phyloP scores from a whole-genome alignment of 2,329 filamentous ascomycete genomes.

The Aspergillus glaucus region DNA sequence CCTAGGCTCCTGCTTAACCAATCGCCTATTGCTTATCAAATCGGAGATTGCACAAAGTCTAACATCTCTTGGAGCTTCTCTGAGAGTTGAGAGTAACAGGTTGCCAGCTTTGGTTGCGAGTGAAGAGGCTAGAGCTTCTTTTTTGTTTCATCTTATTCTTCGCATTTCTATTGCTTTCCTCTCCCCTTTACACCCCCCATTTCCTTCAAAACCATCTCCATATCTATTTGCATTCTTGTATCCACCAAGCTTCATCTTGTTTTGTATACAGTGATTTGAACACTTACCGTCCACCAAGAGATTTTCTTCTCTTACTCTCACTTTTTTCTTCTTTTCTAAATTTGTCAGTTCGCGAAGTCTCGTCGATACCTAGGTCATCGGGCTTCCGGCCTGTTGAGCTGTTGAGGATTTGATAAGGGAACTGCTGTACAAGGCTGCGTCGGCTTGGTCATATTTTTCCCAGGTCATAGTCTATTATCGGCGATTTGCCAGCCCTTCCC shows the following conservation, averaged over 20 bases:
- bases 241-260: conserved; percentile 23
- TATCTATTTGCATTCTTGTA: conserved; percentile 14
- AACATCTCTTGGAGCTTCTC: too few species aligned
- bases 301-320: too few species aligned
- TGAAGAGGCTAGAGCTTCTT: too few species aligned
- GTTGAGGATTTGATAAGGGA: conserved; percentile 2
- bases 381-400: conserved; percentile 9
- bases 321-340: conserved; percentile 9
- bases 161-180: too few species aligned
- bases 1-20: too few species aligned
- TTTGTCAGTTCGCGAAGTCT: conserved; percentile 20
- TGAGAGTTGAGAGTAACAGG: too few species aligned
- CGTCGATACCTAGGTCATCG: conserved; percentile 18
- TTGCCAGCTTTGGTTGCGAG: too few species aligned
- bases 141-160: too few species aligned
- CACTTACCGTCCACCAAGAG: conserved; percentile 19
- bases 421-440: conserved; percentile 1
- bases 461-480: conserved; percentile 13
- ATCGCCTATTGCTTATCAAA: too few species aligned
- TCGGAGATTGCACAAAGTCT: too few species aligned
- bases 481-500: conserved; percentile 10
- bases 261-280: conserved; percentile 29
- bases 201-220: too few species aligned
- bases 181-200: too few species aligned
- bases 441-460: conserved; percentile 4